phyloP scores from a whole-genome alignment of 805 yeast species.

The Lachancea thermotolerans region DNA sequence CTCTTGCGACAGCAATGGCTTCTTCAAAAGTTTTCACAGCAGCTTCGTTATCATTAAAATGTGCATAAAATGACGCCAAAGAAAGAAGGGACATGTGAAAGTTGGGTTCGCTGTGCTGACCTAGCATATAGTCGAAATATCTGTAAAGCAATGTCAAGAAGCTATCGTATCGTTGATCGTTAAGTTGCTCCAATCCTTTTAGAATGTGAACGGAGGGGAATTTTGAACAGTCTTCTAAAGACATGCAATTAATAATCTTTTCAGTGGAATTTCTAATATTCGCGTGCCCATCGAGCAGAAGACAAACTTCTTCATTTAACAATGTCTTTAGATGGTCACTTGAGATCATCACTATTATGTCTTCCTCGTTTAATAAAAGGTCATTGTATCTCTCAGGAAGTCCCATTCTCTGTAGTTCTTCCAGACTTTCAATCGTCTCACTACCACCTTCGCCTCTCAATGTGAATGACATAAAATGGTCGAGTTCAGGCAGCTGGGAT shows the following conservation, averaged over 20 bases:
- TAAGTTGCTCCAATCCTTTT: constrained; percentile 16
- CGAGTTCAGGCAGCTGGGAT: not conserved
- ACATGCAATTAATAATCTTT: constrained; percentile 4
- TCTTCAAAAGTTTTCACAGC: constrained; percentile 79
- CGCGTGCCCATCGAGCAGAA: not conserved
- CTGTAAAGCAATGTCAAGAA: constrained; percentile 49
- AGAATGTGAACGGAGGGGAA: constrained; percentile 25
- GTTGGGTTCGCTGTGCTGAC: constrained; percentile 52
- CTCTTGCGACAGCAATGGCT: constrained; percentile 82
- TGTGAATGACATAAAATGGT: constrained; percentile 4
- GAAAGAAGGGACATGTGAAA: constrained; percentile 75
- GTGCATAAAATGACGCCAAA: constrained; percentile 63
- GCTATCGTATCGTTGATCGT: constrained; percentile 21
- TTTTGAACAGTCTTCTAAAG: constrained; percentile 19
- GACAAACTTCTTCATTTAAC: constrained; percentile 17
- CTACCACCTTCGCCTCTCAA: not conserved
- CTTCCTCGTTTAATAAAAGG: not conserved
- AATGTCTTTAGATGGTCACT: constrained; percentile 21
- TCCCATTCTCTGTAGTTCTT: constrained; percentile 1
- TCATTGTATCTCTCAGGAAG: constrained; percentile 1
- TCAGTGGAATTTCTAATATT: not conserved
- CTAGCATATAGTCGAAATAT: constrained; percentile 69
- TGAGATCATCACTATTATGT: constrained; percentile 7
- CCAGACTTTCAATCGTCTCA: not conserved
- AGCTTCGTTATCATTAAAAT: constrained; percentile 56